Evolutionary conservation across 306 rosid species (phyloP), one percentile per base, ranked within the genome.

Genomic region (Trichosanthes cucumerina): DNA sequence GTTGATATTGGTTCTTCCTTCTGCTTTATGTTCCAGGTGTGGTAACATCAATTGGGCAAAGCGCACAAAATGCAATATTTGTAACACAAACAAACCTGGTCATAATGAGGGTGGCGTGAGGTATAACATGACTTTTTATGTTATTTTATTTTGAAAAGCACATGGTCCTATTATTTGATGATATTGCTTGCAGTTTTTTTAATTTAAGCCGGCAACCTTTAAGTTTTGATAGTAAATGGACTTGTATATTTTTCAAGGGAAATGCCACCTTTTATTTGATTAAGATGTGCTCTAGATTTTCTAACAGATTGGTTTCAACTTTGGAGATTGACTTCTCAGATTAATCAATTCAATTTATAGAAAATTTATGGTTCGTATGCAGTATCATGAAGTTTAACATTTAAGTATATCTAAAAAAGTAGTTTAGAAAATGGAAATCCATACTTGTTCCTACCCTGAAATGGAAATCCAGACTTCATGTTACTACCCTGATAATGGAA

Each of bases 11-110:
- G 72, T 34, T 79, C 26, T 79, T 60, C 50, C 75, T 39, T 12
- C 36, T 43, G 75, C 36, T 69, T 39, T 43, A 69, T 12, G 75
- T 83, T 77, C 66, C 83, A 95, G 99, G 99, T 95, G 99, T 88
- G 99, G 81, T 81, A 95, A 95, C 81, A 92, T 95, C 88, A 95
- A 95, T 72, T 95, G 99, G 99, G 99, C 99, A 53, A 95, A 95
- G 90, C 91, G 99, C 68, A 84, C 85, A 16, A 95, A 95, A 85
- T 95, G 99, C 90, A 95, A 95, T 79, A 87, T 95, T 81, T 95
- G 99, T 93, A 95, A 95, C 86, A 95, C 99, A 26, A 95, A 95
- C 73, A 95, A 90, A 83, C 97, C 99, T 19, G 99, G 99, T 79
- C 92, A 86, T 79, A 91, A 80, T 59, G 99, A 95, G 83, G 99